A percentile compares a stretch with the other conserved stretches of the same genome.
Conservation (phyloP, 1,284 basidiomycete genomes). For the Pseudozyma hubeiensis region DNA sequence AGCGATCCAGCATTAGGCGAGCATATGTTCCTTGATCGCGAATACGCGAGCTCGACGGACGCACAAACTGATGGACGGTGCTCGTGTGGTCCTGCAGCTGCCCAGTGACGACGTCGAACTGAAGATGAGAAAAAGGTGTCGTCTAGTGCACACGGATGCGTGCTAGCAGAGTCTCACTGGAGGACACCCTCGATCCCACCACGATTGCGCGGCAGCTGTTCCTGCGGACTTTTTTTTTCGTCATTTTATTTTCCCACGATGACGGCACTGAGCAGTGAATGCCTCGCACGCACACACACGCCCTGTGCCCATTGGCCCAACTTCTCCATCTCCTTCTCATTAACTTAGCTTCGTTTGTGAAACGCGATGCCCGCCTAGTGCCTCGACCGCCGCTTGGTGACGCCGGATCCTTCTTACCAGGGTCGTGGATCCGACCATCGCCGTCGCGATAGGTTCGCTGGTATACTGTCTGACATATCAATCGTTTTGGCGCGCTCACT, state of each 20-base stretch:
- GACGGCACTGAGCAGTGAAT: conserved; percentile 31
- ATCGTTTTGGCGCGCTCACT: no score
- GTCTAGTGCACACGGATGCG: conserved; percentile 3
- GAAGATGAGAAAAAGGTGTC: background rate
- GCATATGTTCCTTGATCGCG: conserved; percentile 19
- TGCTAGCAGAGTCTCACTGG: background rate
- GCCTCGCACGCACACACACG: background rate
- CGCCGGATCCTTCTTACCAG: background rate
- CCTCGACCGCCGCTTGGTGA: background rate
- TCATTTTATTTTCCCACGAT: conserved; percentile 10
- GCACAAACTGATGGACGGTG: conserved; percentile 1
- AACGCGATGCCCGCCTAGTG: background rate
- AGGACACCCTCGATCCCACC: conserved; percentile 1
- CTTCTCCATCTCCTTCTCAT: conserved; percentile 3
- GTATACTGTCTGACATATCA: no score
- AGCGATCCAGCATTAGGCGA: conserved; percentile 20
- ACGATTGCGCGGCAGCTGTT: conserved; percentile 16
- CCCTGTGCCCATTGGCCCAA: conserved; percentile 19
- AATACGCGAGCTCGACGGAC: conserved; percentile 3
- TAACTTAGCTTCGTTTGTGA: conserved; percentile 1
- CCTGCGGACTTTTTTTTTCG: conserved; percentile 10
- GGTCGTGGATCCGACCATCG: background rate
- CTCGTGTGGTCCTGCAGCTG: conserved; percentile 7
- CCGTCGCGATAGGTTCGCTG: background rate
- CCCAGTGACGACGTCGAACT: background rate